Percentiles rank a stretch among this genome's conserved stretches.
Conservation (phyloP, 148 eudicot species). For the Chenopodium suecicum region DNA sequence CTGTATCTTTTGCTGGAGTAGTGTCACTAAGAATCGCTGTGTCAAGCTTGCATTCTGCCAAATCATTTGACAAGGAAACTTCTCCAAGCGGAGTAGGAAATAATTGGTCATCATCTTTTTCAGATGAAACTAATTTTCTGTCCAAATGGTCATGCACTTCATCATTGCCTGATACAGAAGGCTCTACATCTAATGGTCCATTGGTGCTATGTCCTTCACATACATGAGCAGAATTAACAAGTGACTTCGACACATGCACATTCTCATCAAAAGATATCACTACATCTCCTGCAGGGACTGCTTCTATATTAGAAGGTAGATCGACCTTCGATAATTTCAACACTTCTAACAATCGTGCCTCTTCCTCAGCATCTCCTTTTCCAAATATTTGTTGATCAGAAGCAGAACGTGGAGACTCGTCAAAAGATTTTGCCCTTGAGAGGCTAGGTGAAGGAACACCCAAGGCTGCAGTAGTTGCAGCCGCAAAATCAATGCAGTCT, state of each 20-base stretch:
- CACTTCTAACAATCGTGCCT: slow-evolving; percentile 58
- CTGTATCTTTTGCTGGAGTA: slow-evolving; percentile 23
- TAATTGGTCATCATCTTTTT: slow-evolving; percentile 22
- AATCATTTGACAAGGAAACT: slow-evolving; percentile 26
- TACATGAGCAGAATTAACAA: slow-evolving; percentile 16
- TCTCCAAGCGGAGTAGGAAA: slow-evolving; percentile 29
- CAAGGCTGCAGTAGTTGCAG: slow-evolving; percentile 90
- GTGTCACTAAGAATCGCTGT: slow-evolving; percentile 24
- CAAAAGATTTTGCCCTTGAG: slow-evolving; percentile 65
- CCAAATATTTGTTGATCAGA: slow-evolving; percentile 34
- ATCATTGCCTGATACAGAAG: slow-evolving; percentile 31
- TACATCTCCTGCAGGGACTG: slow-evolving; percentile 18
- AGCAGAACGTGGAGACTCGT: slow-evolving; percentile 46
- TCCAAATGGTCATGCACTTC: slow-evolving; percentile 23
- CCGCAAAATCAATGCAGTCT: slow-evolving; percentile 86
- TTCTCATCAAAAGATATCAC: slow-evolving; percentile 34
- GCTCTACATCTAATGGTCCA: slow-evolving; percentile 27
- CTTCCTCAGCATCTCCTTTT: slow-evolving; percentile 84
- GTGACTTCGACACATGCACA: slow-evolving; percentile 26
- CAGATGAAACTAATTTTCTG: slow-evolving; percentile 29
- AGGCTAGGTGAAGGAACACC: slow-evolving; percentile 92
- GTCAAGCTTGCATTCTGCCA: slow-evolving; percentile 31
- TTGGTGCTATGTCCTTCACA: slow-evolving; percentile 23
- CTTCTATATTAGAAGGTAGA: slow-evolving; percentile 18
- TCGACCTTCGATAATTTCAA: slow-evolving; percentile 56